phyloP scores from a whole-genome alignment of 352 stramenopile species.

The Globisporangium cystogenes region DNA sequence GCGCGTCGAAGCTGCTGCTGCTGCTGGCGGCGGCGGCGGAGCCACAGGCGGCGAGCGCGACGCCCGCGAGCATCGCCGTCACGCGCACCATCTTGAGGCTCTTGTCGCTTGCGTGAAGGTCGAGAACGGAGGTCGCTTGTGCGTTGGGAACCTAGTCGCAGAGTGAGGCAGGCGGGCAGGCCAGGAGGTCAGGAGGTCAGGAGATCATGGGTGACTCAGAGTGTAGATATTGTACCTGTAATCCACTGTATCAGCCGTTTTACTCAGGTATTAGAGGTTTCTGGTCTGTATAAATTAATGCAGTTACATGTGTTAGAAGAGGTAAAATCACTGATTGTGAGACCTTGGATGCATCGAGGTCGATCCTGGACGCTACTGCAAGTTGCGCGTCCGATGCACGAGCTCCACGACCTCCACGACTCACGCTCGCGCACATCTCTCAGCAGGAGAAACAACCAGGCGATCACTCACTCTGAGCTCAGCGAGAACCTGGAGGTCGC shows the following conservation, averaged over 20 bases:
- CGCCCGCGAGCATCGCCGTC: constrained; percentile 5
- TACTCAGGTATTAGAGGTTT: background rate
- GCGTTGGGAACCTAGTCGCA: background rate
- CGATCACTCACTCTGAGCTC: too few relatives aligned
- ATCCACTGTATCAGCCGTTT: background rate
- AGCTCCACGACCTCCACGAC: too few relatives aligned
- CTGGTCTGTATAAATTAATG: background rate
- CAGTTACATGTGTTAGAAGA: background rate
- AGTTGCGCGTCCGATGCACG: too few relatives aligned
- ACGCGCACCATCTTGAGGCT: constrained; percentile 7
- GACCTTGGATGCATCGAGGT: too few relatives aligned
- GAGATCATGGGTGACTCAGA: background rate
- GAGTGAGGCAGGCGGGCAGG: background rate
- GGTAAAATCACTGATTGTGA: background rate
- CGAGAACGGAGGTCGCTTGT: background rate
- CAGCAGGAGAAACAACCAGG: too few relatives aligned
- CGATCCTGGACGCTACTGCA: too few relatives aligned
- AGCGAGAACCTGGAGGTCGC: too few relatives aligned
- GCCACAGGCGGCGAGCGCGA: background rate
- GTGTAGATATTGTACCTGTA: background rate
- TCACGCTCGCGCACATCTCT: too few relatives aligned
- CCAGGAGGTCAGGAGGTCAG: background rate
- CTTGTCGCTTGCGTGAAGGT: background rate
- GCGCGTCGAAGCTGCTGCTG: constrained; percentile 3
- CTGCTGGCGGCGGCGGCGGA: background rate